Conservation (phyloP, 2,329 filamentous ascomycete genomes). For the Fusarium mangiferae region DNA sequence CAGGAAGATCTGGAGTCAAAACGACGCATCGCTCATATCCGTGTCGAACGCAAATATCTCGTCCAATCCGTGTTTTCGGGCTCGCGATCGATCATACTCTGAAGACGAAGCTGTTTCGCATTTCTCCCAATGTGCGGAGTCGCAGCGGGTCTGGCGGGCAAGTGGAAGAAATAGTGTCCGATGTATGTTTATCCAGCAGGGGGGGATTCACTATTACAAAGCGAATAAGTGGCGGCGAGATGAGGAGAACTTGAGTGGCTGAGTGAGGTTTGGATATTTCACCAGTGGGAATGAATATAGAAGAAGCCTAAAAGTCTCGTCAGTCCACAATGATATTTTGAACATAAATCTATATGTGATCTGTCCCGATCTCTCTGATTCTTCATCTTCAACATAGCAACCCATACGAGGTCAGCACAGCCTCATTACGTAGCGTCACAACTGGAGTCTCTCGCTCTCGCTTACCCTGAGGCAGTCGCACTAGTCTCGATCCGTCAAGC, state of each 20-base stretch:
- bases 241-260: background rate
- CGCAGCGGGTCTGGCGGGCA: background rate
- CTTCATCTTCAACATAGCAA: background rate
- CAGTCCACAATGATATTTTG: accelerated
- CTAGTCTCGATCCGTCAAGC: background rate
- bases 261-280: accelerated
- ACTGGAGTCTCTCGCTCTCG: constrained; percentile 1
- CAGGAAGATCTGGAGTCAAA: accelerated
- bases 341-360: background rate
- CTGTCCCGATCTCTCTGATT: accelerated
- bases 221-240: background rate
- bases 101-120: background rate
- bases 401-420: background rate
- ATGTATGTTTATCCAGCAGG: accelerated
- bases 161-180: no score
- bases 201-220: accelerated
- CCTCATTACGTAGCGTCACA: background rate
- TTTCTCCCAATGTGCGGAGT: background rate
- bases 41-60: background rate
- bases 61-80: background rate
- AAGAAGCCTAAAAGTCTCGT: no score
- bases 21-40: accelerated
- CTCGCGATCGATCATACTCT: background rate
- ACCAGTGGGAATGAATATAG: no score
- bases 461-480: background rate